Evolutionary conservation across 257 asterid species (phyloP), one percentile per base, ranked within the genome.

Genomic region (Solanum lignicaule): DNA sequence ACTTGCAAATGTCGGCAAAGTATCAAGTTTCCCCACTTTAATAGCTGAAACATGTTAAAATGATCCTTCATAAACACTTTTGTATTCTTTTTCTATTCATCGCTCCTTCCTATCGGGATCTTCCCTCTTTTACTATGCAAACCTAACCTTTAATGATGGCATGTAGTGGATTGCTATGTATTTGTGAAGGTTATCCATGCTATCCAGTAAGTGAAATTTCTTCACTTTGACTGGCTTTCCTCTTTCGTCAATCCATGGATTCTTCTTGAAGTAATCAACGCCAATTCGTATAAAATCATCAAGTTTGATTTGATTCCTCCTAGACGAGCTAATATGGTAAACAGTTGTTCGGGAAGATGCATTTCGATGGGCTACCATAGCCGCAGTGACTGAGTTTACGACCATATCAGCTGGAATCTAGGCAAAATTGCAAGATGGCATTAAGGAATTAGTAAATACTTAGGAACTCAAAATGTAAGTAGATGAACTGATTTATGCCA

Each of bases 161-260:
- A 90, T 55, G 83, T 90, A 81, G 27, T 29, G 87, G 8, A 71
- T 81, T 12, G 21, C 41, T 29, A 87, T 85, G 66, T 85, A 69
- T 85, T 71, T 85, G 75, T 62, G 87, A 46, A 88, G 78, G 78
- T 78, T 82, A 32, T 41, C 55, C 83, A 86, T 86, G 68, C 86
- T 86, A 36, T 55, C 68, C 21, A 87, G 18, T n/a, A 60, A 5
- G 32, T 6, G 18, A 60, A 9, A 4, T 75, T 87, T 36, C 48
- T 73, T 68, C 14, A 87, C 79, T 58, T 66, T 83, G 23, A 89
- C 81, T 27, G 58, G 87, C 33, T 87, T 89, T 52, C 89, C 88
- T 65, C 32, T 74, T 10, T 55, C 2, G 29, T 84, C 36, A 36
- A 76, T 23, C 18, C 88, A 48, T n/a, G 91, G 89, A 21, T 87